Evolutionary conservation across 352 stramenopile species (phyloP).

Genomic region (Globisporangium okanoganense): DNA sequence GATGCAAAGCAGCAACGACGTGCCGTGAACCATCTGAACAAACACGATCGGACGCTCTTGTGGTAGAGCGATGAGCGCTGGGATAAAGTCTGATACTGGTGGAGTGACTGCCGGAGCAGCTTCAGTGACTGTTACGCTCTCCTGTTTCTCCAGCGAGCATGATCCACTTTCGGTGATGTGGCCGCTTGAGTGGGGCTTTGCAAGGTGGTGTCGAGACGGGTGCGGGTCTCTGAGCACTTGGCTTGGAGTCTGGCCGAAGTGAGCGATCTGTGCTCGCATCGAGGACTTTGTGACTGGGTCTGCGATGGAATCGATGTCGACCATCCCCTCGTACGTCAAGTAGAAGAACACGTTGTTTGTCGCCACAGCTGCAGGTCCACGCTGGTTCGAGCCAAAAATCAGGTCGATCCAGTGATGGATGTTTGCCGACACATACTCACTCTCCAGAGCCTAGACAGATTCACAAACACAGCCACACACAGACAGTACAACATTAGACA

Average conservation of each 20-base stretch:
- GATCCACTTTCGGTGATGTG: not conserved
- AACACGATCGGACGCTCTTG: conserved; percentile 62
- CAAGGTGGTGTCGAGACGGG: conserved; percentile 36
- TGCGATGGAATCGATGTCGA: conserved; percentile 95
- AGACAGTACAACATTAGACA: not conserved
- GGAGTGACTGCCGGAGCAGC: not conserved
- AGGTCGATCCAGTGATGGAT: conserved; percentile 90
- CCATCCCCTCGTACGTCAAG: conserved; percentile 97
- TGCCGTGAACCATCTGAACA: conserved; percentile 37
- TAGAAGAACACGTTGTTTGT: conserved; percentile 99
- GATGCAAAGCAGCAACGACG: conserved; percentile 58
- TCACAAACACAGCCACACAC: not conserved
- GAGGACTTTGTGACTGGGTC: conserved; percentile 92
- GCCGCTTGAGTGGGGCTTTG: not conserved
- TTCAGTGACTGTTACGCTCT: not conserved
- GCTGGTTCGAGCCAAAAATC: conserved; percentile 74
- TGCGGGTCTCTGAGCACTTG: conserved; percentile 94
- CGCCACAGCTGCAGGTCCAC: conserved; percentile 79
- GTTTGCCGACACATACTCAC: conserved; percentile 78
- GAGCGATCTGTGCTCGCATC: conserved; percentile 95
- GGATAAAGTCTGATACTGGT: not conserved
- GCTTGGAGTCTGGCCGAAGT: conserved; percentile 97
- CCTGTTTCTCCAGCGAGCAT: not conserved
- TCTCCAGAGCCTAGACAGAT: conserved; percentile 64
- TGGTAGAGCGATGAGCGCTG: conserved; percentile 36